These are phyloP conservation scores for Pseudonectria buxi DNA, from an alignment of 2,329 filamentous ascomycete genomes.

Conservation along the genomic window DNA sequence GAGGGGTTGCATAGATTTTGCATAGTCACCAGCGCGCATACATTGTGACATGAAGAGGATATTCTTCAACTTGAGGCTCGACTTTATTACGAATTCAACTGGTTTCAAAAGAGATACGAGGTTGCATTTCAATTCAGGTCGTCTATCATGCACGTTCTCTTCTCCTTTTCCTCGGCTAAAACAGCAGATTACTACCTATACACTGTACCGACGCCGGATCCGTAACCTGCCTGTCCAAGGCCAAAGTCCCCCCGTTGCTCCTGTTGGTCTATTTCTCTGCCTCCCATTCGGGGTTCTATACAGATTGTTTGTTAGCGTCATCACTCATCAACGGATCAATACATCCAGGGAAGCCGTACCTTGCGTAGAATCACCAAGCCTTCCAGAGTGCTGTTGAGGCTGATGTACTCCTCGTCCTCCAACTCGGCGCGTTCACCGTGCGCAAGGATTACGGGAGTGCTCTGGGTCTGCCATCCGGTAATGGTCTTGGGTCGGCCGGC, in stretches of 20 bases:
- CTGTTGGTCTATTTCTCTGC: conserved; percentile 28
- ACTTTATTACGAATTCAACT: no score
- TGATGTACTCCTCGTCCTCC: conserved; percentile 96
- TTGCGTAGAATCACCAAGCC: conserved; percentile 94
- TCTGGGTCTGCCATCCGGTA: conserved; percentile 98
- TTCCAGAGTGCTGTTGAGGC: conserved; percentile 83
- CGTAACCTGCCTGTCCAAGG: conserved; percentile 13
- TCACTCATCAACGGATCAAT: no score
- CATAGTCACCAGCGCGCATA: no score
- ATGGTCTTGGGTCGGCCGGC: conserved; percentile 97
- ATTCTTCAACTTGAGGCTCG: no score
- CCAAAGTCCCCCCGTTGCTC: conserved; percentile 11
- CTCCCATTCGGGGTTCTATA: conserved; percentile 35
- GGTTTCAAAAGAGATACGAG: conserved; percentile 4
- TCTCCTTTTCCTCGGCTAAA: conserved; percentile 15
- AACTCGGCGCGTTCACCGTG: conserved; percentile 93
- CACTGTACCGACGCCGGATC: conserved; percentile 21
- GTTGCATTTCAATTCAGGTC: conserved; percentile 15
- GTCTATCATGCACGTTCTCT: conserved; percentile 21
- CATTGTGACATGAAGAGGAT: no score
- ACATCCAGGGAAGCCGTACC: conserved; percentile 52
- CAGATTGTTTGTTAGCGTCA: conserved; percentile 4
- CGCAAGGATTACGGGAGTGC: conserved; percentile 91
- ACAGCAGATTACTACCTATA: conserved; percentile 31
- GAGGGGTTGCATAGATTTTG: no score